phyloP scores from a whole-genome alignment of 192 early-diverging fungal species.

The Coemansia aciculifera region DNA sequence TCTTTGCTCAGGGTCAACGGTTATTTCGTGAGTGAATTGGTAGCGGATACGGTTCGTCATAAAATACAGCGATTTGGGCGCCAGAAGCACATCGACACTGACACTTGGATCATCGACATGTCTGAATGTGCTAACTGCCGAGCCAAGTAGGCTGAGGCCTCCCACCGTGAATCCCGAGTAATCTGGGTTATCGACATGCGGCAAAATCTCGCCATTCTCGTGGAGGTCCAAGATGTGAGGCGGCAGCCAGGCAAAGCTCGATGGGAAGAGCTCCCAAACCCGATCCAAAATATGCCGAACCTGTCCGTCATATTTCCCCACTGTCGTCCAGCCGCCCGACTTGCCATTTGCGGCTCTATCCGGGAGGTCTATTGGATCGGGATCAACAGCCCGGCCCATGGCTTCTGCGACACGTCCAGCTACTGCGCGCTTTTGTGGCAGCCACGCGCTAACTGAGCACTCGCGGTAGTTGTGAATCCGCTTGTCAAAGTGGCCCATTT shows the following conservation, averaged over 20 bases:
- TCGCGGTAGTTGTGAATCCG: constrained; percentile 73
- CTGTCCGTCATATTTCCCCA: constrained; percentile 51
- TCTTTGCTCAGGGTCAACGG: constrained; percentile 50
- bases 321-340: constrained; percentile 48
- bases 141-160: constrained; percentile 71
- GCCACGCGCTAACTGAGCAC: constrained; percentile 70
- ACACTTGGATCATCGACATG: constrained; percentile 62
- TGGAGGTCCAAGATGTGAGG: constrained; percentile 81
- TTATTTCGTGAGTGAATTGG: constrained; percentile 81
- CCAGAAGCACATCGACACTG: constrained; percentile 64
- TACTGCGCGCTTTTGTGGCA: constrained; percentile 28
- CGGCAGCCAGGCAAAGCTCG: constrained; percentile 63
- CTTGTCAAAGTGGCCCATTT: constrained; percentile 75
- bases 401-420: constrained; percentile 31
- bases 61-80: constrained; percentile 70
- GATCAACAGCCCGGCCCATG: constrained; percentile 25
- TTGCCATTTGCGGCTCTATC: constrained; percentile 23
- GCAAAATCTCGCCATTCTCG: constrained; percentile 69
- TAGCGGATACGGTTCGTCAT: constrained; percentile 70
- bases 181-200: constrained; percentile 80
- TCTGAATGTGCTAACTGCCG: constrained; percentile 71
- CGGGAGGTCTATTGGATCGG: constrained; percentile 39
- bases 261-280: constrained; percentile 61
- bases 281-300: constrained; percentile 60
- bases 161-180: constrained; percentile 76